These are phyloP conservation scores for Russula vinacea DNA, from an alignment of 768 basidiomycete species.

Conservation along the genomic window DNA sequence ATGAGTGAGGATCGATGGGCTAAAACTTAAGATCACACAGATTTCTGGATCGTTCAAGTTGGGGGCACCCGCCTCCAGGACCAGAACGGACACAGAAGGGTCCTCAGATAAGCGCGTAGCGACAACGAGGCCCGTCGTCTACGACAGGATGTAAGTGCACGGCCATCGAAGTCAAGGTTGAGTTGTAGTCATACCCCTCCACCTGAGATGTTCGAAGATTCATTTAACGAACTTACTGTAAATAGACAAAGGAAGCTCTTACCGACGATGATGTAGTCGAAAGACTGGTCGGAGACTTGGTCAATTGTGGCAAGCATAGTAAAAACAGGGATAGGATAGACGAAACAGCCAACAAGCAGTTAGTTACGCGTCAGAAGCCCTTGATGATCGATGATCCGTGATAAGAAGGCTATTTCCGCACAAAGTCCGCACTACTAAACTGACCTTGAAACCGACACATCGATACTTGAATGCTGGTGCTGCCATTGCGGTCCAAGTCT, in stretches of 20 bases:
- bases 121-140: conserved; percentile 28
- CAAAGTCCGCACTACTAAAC: too few species aligned
- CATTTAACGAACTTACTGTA: too few species aligned
- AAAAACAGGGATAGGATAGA: not conserved
- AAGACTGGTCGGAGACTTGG: conserved; percentile 24
- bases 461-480: too few species aligned
- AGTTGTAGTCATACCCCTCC: conserved; percentile 16
- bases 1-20: not conserved
- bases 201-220: too few species aligned
- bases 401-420: too few species aligned
- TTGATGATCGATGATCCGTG: too few species aligned
- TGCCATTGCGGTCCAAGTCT: too few species aligned
- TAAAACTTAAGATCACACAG: not conserved
- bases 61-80: conserved; percentile 24
- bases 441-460: too few species aligned
- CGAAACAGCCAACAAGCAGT: too few species aligned
- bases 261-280: conserved; percentile 31
- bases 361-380: not conserved
- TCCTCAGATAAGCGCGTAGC: conserved; percentile 29
- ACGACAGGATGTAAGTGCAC: not conserved
- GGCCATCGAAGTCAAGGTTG: not conserved
- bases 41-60: conserved; percentile 25
- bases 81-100: conserved; percentile 25
- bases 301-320: conserved; percentile 25
- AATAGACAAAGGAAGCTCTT: not conserved